Evolutionary conservation across 495 filamentous ascomycete genomes (phyloP), one percentile per base, ranked within the genome.

Genomic region (Letharia lupina): DNA sequence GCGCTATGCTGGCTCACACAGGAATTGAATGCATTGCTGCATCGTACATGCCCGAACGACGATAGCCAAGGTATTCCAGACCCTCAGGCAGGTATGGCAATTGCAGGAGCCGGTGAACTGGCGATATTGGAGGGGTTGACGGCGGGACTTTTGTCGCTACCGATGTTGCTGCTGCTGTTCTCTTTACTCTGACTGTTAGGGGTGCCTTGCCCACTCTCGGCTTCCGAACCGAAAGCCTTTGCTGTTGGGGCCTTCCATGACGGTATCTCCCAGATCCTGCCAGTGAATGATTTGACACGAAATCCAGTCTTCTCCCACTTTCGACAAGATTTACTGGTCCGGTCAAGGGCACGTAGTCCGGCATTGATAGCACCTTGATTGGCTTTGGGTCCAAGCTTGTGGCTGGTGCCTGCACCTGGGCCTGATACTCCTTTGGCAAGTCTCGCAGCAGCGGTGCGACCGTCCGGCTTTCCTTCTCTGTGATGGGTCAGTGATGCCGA

Each of bases 351-450:
- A 60, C 94, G 90, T 42, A 98, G 86, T 63, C 91, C 89, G 60
- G 95, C 94, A 73, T 98, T 98, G 80, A 98, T 98, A 64, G 93
- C 93, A 65, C 94, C 94, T 71, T 94, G 91, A 76, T 98, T 98
- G 54, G 94, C 93, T 78, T 98, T 98, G 61, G 94, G 94, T 15
- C 93, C 93, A 31, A 98, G 88, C 74, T 94, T 95, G 72, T 91
- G 90, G 52, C 82, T 74, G 28, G 81, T 62, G 71, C 61, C 37
- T 74, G 54, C 18, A 73, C 71, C 64, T 28, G 59, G 15, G 57
- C 72, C 73, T 23, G 75, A 68, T 45, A 68, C 65, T 72, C 69
- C 63, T 23, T 71, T 62, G 40, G 64, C 52, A 35, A 65, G 61
- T 57, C 67, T 70, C 40, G 68, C 68, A 40, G 50, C 64, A 41